Evolutionary conservation across 352 stramenopile genomes (phyloP).

Genomic region (Pythium folliculosum): DNA sequence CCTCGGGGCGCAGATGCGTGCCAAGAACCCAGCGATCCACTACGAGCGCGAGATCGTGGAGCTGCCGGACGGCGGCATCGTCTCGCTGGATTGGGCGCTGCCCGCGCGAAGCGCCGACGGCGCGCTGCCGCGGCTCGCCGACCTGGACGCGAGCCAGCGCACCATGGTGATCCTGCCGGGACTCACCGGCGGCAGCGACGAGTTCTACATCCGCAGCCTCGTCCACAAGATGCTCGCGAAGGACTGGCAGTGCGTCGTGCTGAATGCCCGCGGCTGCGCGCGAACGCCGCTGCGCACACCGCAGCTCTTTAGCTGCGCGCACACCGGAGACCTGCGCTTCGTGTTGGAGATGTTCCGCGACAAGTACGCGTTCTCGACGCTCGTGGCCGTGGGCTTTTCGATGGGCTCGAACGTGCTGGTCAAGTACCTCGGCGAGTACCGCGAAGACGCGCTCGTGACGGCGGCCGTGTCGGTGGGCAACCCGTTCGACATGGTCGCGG

Average conservation of each 20-base stretch:
- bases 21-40: conserved; percentile 33
- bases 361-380: conserved; percentile 46
- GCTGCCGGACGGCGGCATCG: conserved; percentile 65
- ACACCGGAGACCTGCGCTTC: conserved; percentile 65
- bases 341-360: conserved; percentile 39
- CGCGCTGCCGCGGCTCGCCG: conserved; percentile 10
- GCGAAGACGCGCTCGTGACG: conserved; percentile 39
- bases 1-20: conserved; percentile 43
- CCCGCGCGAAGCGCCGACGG: conserved; percentile 21
- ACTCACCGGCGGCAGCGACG: conserved; percentile 56
- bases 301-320: conserved; percentile 72
- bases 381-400: conserved; percentile 65
- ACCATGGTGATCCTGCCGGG: conserved; percentile 62
- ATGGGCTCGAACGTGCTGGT: conserved; percentile 76
- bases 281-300: conserved; percentile 56
- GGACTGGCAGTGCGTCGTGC: conserved; percentile 70
- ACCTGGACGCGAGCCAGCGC: conserved; percentile 36
- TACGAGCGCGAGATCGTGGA: conserved; percentile 62
- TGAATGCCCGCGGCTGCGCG: conserved; percentile 71
- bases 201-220: conserved; percentile 68
- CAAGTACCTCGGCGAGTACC: conserved; percentile 75
- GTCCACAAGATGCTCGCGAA: conserved; percentile 41
- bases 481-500: conserved; percentile 62
- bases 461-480: conserved; percentile 72
- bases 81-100: conserved; percentile 77